Evolutionary conservation across 2,329 filamentous ascomycete species (phyloP), one percentile per base, ranked within the genome.

Genomic region (Aureobasidium vineae): DNA sequence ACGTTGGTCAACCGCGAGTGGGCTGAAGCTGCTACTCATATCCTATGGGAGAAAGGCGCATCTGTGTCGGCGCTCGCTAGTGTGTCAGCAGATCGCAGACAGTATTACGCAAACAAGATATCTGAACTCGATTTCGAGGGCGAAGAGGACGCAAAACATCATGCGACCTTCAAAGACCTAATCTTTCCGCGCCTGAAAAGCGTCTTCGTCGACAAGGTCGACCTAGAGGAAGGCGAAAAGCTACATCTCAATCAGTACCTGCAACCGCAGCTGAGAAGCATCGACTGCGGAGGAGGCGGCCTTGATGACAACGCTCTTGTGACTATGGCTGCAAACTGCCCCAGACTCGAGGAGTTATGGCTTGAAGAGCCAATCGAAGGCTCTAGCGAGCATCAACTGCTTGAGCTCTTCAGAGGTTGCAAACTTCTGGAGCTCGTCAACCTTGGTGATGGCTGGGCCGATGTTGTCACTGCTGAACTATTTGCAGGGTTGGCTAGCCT

Each of bases 221-320:
- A 56, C 11, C 52, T 56, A n/a, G 15, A 56, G n/a, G 13, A 23
- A 56, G 11, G 16, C 13, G 13, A 38, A 15, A 23, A 56, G 52
- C n/a, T 56, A 56, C 11, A 56, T 31, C 33, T 56, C 33, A 38
- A n/a, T 13, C 52, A 56, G 36, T 56, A 56, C 6, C 26, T 56
- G 52, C 52, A 56, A 26, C 21, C 52, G 13, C 52, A 38, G 21
- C 21, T 56, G 10, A 40, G 5, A 23, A 16, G 10, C 1, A 40
- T 56, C 13, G 3, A 40, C 15, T 56, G 40, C 11, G 6, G 10
- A 19, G 52, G 52, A 56, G 52, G 52, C 6, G 52, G 33, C 5
- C 6, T 56, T 7, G 40, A 31, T n/a, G 52, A 56, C 19, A 40
- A 56, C 13, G 52, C 33, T 40, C 52, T 56, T 6, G 5, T 8